These are phyloP conservation scores for Apophysomyces variabilis DNA, from an alignment of 371 early-diverging fungal genomes.

Conservation along the genomic window DNA sequence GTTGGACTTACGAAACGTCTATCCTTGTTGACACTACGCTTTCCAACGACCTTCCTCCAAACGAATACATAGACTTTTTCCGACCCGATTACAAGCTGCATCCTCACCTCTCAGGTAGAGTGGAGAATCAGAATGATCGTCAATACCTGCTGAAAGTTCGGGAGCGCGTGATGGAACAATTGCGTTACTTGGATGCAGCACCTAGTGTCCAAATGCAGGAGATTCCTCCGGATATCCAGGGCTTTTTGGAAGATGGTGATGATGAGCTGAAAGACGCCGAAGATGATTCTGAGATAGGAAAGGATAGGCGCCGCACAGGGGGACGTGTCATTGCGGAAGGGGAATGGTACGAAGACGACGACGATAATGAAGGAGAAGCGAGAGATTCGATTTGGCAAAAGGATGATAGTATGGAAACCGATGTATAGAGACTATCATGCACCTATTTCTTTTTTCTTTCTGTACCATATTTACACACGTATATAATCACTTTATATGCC, in stretches of 20 bases:
- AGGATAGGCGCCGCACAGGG: constrained; percentile 44
- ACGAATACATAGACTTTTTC: constrained; percentile 80
- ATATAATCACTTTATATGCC: background rate
- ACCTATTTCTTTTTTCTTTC: constrained; percentile 14
- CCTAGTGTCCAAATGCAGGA: constrained; percentile 98
- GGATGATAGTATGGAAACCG: constrained; percentile 23
- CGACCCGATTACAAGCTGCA: constrained; percentile 87
- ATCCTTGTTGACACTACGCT: constrained; percentile 81
- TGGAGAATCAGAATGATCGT: constrained; percentile 91
- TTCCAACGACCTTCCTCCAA: constrained; percentile 75
- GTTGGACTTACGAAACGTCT: constrained; percentile 96
- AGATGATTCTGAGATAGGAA: constrained; percentile 58
- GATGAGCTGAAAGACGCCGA: constrained; percentile 57
- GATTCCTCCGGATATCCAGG: constrained; percentile 81
- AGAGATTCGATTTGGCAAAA: constrained; percentile 37
- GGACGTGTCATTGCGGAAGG: constrained; percentile 33
- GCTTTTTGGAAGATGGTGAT: constrained; percentile 66
- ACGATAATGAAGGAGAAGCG: constrained; percentile 52
- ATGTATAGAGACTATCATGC: constrained; percentile 17
- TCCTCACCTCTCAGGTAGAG: constrained; percentile 74
- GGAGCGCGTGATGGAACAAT: constrained; percentile 87
- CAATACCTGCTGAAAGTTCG: constrained; percentile 82
- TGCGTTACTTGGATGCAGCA: constrained; percentile 87
- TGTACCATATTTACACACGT: constrained; percentile 17
- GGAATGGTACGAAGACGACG: constrained; percentile 53